phyloP scores from a whole-genome alignment of 345 rosid genomes.

The thale cress (Arabidopsis thaliana) region DNA sequence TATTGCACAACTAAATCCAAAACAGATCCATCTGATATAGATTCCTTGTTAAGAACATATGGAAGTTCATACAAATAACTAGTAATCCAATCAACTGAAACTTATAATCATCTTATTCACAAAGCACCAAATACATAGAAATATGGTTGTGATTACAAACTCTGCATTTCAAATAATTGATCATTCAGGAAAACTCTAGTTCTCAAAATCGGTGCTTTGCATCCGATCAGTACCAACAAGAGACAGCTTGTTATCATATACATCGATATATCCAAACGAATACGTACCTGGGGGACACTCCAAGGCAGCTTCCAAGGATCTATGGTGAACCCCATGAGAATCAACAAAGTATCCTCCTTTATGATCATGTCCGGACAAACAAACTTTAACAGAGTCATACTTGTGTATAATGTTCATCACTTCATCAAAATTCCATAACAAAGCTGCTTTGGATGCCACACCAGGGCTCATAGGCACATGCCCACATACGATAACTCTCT shows the following conservation, averaged over 20 bases:
- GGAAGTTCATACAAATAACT: background rate
- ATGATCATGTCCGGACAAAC: slow-evolving; percentile 91
- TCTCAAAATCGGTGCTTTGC: slow-evolving; percentile 56
- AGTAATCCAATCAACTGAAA: slow-evolving; percentile 6
- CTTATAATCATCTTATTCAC: background rate
- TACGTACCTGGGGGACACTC: slow-evolving; percentile 88
- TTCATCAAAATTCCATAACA: slow-evolving; percentile 86
- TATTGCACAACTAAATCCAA: background rate
- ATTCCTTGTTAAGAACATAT: background rate
- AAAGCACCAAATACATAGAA: background rate
- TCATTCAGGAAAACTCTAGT: slow-evolving; percentile 17
- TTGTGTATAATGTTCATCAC: slow-evolving; percentile 77
- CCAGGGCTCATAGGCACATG: slow-evolving; percentile 83
- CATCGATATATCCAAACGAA: slow-evolving; percentile 82
- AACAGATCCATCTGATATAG: background rate
- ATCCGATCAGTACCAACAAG: slow-evolving; percentile 70
- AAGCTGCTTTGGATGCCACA: slow-evolving; percentile 56
- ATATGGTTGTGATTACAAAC: slow-evolving; percentile 2
- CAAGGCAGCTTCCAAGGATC: slow-evolving; percentile 83
- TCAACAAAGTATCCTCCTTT: slow-evolving; percentile 79
- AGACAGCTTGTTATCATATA: slow-evolving; percentile 63
- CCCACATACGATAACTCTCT: slow-evolving; percentile 80
- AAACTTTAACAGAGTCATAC: slow-evolving; percentile 73
- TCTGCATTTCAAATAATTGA: slow-evolving; percentile 2
- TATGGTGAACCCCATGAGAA: slow-evolving; percentile 81